Conservation (phyloP, 495 filamentous ascomycete genomes). For the Lophiotrema nucula region DNA sequence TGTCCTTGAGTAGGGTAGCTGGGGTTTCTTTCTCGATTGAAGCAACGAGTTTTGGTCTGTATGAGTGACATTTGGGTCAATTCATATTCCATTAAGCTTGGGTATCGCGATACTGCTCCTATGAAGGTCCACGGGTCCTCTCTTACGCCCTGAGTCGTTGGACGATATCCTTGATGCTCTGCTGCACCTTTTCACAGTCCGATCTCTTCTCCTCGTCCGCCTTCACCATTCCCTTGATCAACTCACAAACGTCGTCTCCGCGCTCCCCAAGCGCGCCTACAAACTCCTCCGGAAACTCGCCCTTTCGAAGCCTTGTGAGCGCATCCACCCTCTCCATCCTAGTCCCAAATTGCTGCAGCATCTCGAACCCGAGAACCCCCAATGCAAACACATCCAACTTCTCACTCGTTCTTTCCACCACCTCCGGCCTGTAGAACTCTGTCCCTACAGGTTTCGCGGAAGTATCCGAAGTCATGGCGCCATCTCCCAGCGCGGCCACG, state of each 20-base stretch:
- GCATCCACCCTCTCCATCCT: slow-evolving; percentile 27
- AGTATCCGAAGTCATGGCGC: background rate
- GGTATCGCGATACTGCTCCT: too few species aligned
- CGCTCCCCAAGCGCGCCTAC: background rate
- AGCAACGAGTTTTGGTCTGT: too few species aligned
- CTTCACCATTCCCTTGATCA: slow-evolving; percentile 22
- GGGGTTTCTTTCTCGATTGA: too few species aligned
- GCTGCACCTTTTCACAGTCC: slow-evolving; percentile 22
- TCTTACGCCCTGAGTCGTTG: too few species aligned
- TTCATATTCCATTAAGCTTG: too few species aligned
- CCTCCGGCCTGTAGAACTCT: slow-evolving; percentile 40
- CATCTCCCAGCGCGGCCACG: slow-evolving; percentile 35
- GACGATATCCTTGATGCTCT: slow-evolving; percentile 1
- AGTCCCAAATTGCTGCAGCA: slow-evolving; percentile 40
- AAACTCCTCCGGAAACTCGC: slow-evolving; percentile 22
- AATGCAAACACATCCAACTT: slow-evolving; percentile 46
- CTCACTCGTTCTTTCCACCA: slow-evolving; percentile 8
- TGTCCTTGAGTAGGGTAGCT: too few species aligned
- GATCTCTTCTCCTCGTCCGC: slow-evolving; percentile 12
- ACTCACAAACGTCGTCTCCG: slow-evolving; percentile 1
- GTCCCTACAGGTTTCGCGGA: slow-evolving; percentile 40
- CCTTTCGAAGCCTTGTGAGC: slow-evolving; percentile 6
- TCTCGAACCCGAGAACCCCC: slow-evolving; percentile 45
- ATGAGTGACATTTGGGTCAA: too few species aligned
- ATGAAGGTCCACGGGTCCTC: too few species aligned